phyloP scores from a whole-genome alignment of 1,284 basidiomycete species.

The Sporisorium iseilematis-ciliati region DNA sequence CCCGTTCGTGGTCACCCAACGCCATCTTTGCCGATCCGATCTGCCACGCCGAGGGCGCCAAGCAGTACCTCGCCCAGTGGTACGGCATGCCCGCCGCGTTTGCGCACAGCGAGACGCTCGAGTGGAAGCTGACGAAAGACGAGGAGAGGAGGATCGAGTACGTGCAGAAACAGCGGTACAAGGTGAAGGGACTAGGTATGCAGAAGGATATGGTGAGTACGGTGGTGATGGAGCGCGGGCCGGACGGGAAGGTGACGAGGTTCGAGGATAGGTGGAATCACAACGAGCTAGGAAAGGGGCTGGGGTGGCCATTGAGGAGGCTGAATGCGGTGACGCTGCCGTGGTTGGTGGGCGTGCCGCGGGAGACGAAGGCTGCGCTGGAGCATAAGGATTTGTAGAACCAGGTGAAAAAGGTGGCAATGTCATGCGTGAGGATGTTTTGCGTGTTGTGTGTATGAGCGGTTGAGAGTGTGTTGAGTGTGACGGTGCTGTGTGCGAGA shows the following conservation, averaged over 20 bases:
- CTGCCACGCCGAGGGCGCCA: slow-evolving; percentile 22
- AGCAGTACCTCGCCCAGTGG: slow-evolving; percentile 72
- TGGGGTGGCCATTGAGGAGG: slow-evolving; percentile 36
- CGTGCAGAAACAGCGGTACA: slow-evolving; percentile 76
- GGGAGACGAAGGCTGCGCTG: slow-evolving; percentile 12
- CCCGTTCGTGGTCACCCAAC: slow-evolving; percentile 75
- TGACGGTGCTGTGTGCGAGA: too few relatives aligned
- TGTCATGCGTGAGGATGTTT: too few relatives aligned
- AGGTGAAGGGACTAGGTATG: slow-evolving; percentile 72
- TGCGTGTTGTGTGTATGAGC: not conserved
- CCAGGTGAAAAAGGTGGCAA: too few relatives aligned
- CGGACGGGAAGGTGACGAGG: slow-evolving; percentile 75
- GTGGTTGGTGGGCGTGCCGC: slow-evolving; percentile 26
- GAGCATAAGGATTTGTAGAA: slow-evolving; percentile 13
- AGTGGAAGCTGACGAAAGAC: slow-evolving; percentile 73
- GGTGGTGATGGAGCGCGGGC: slow-evolving; percentile 77
- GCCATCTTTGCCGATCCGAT: slow-evolving; percentile 75
- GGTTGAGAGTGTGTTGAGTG: too few relatives aligned
- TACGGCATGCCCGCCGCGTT: slow-evolving; percentile 77
- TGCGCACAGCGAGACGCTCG: slow-evolving; percentile 73
- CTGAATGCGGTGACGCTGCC: slow-evolving; percentile 36
- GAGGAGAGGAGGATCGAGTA: slow-evolving; percentile 76
- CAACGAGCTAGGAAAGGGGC: slow-evolving; percentile 18
- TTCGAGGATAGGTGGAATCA: slow-evolving; percentile 76
- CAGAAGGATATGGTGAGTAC: slow-evolving; percentile 76